Evolutionary conservation across 83 land plant species (phyloP).

Genomic region (Thuja plicata): DNA sequence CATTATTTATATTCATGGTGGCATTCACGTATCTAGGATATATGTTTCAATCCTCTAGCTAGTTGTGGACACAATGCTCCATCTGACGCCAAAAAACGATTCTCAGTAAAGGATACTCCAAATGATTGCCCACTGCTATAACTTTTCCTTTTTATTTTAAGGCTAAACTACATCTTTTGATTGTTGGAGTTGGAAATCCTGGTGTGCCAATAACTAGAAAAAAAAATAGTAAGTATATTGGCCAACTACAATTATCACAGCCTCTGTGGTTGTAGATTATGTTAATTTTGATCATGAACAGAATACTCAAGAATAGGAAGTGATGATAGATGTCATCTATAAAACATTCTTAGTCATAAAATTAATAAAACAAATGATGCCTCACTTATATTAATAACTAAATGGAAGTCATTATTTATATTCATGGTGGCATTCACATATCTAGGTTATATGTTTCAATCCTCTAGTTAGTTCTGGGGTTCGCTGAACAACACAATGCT

Average conservation of each 20-base stretch:
- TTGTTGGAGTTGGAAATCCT: background rate
- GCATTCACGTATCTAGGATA: background rate
- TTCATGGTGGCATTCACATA: background rate
- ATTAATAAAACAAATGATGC: no score
- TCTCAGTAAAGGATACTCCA: background rate
- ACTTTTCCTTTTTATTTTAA: no score
- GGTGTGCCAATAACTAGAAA: background rate
- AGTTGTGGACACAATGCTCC: background rate
- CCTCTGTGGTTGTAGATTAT: background rate
- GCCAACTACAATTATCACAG: background rate
- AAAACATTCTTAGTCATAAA: background rate
- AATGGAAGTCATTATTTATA: background rate
- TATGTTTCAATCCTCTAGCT: background rate
- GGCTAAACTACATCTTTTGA: background rate
- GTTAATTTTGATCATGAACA: background rate
- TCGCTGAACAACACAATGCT: background rate
- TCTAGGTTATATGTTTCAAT: background rate
- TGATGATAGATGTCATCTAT: background rate
- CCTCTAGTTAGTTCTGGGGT: background rate
- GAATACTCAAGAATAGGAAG: background rate
- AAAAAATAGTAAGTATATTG: no score
- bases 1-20: background rate
- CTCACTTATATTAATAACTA: background rate
- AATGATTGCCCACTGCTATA: background rate
- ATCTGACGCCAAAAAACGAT: background rate